Base-by-base conservation (phyloP, 225 moss, liverwort and hornwort species). In the Anthoceros angustus region DNA sequence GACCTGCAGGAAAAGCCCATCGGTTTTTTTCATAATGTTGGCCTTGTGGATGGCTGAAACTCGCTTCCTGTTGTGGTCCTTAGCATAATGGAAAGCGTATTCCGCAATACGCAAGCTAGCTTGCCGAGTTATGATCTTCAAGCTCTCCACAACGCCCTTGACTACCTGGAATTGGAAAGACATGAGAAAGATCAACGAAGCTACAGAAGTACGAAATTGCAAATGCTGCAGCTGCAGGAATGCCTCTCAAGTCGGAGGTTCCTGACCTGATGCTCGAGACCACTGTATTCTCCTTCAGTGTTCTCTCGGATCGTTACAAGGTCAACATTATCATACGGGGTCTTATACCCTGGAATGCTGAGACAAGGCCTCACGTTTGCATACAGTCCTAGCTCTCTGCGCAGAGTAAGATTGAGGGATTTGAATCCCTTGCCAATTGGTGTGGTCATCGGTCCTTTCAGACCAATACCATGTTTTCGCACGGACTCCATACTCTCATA, bases 401-500 rank as follows among this genome's bases (percentile, higher is more conserved):
- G 73, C 23, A 98, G 65, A 0, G 91, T 81, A 66, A 98, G 72
- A 64, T 98, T 98, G 21, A 98, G 80, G 9, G 92, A 92, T 70
- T 92, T 98, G 75, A 79, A 80, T 12, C 95, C 95, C 81, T 98
- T 98, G 24, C 95, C 95, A 64, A 98, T 98, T 39, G 95, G 95
- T 21, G 95, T 98, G 11, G 91, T 77, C 95, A 98, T 98, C 4
- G 95, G 95, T 20, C 95, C 95, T 70, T 92, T 98, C 81, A 98
- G 78, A 2, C 95, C 95, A 67, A 98, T 98, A 11, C 87, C 86
- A 38, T 92, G 87, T 42, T 80, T 76, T 42, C 91, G 79, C 73
- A 98, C 95, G 15, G 91, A 91, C 62, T 98, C 91, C 95, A 98
- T 98, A 78, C 95, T 98, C 42, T 98, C 95, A 91, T 88, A 98